phyloP scores from a whole-genome alignment of 1,284 basidiomycete genomes.

The Heterobasidion parviporum region DNA sequence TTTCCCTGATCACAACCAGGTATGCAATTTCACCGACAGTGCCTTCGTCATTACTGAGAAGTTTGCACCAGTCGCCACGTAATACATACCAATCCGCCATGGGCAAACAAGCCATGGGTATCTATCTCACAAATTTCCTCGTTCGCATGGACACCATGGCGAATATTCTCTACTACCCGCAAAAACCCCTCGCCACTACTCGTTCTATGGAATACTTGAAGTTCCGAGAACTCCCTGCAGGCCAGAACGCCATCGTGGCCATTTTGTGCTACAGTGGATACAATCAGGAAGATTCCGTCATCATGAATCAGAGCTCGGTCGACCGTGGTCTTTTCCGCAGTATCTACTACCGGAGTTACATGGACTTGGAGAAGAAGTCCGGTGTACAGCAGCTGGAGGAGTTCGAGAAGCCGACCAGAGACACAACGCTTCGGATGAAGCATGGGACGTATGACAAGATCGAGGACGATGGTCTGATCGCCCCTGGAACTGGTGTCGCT shows the following conservation, averaged over 20 bases:
- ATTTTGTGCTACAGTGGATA: slow-evolving; percentile 99
- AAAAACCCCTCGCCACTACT: slow-evolving; percentile 97
- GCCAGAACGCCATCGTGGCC: slow-evolving; percentile 97
- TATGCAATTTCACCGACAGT: slow-evolving; percentile 25
- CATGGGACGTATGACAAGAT: slow-evolving; percentile 98
- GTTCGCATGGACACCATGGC: slow-evolving; percentile 99
- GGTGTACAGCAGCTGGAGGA: slow-evolving; percentile 90
- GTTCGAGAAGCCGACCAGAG: slow-evolving; percentile 94
- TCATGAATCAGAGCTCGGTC: slow-evolving; percentile 99
- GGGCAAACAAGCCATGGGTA: slow-evolving; percentile 99
- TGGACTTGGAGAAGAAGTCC: slow-evolving; percentile 97
- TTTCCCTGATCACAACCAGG: slow-evolving; percentile 99
- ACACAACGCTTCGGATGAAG: slow-evolving; percentile 94
- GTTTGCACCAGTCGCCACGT: slow-evolving; percentile 78
- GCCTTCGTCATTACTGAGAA: background rate
- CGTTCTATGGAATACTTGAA: slow-evolving; percentile 98
- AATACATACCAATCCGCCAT: slow-evolving; percentile 99
- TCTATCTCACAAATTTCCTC: slow-evolving; percentile 95
- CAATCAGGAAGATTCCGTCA: slow-evolving; percentile 99
- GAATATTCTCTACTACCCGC: slow-evolving; percentile 96
- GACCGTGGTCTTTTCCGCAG: slow-evolving; percentile 98
- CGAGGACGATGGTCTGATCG: slow-evolving; percentile 93
- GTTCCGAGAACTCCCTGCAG: slow-evolving; percentile 96
- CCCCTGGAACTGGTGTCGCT: slow-evolving; percentile 89
- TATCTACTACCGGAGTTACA: slow-evolving; percentile 97